Percentiles rank a stretch among this genome's conserved stretches.
phyloP scores from a whole-genome alignment of 768 basidiomycete genomes.

The Rhodotorula diobovata region DNA sequence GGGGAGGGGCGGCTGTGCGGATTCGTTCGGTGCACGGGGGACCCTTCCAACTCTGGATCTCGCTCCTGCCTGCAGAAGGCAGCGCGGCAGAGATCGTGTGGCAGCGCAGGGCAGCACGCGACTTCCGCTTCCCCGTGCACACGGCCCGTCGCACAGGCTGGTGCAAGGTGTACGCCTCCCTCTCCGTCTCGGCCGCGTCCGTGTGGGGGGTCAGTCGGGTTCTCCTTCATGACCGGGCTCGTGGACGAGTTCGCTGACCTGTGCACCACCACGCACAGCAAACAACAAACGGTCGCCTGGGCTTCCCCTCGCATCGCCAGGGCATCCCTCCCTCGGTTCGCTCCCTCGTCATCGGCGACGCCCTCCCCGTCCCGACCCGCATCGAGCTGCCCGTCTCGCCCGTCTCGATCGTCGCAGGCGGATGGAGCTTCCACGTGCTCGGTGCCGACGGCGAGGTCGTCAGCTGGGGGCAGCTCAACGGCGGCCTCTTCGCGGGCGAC shows the following conservation, averaged over 20 bases:
- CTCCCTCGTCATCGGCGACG: slow-evolving; percentile 43
- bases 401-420: slow-evolving; percentile 70
- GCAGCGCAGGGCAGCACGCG: slow-evolving; percentile 62
- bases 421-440: slow-evolving; percentile 84
- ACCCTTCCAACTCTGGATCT: no score
- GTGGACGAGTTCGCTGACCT: no score
- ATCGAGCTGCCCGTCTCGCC: slow-evolving; percentile 62
- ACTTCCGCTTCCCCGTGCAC: slow-evolving; percentile 72
- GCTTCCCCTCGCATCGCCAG: slow-evolving; percentile 51
- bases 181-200: slow-evolving; percentile 48
- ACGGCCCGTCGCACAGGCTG: slow-evolving; percentile 70
- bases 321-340: slow-evolving; percentile 45
- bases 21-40: no score
- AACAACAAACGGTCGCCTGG: slow-evolving; percentile 61
- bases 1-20: no score
- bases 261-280: no score
- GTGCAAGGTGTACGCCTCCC: slow-evolving; percentile 70
- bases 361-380: slow-evolving; percentile 63
- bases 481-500: slow-evolving; percentile 12
- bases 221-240: no score
- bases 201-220: slow-evolving; percentile 25
- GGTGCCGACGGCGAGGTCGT: slow-evolving; percentile 68
- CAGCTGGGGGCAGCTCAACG: slow-evolving; percentile 60
- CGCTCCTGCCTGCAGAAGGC: no score
- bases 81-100: slow-evolving; percentile 79